Conservation (phyloP, 441 rosid species). For the Dalechampia spathulata region DNA sequence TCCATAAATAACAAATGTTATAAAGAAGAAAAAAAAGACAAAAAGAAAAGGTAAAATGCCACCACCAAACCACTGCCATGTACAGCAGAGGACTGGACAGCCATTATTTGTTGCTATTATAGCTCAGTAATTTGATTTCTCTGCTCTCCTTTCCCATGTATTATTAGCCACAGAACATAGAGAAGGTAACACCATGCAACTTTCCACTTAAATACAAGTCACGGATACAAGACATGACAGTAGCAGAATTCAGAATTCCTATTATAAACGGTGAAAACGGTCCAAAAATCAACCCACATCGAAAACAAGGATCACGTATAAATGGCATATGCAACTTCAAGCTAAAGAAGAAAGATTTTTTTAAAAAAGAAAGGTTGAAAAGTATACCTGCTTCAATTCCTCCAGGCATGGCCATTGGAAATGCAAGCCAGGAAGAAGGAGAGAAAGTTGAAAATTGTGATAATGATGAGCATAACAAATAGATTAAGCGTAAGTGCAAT, state of each 20-base stretch:
- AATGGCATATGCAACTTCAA: background rate
- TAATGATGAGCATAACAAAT: slow-evolving; percentile 17
- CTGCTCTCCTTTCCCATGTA: background rate
- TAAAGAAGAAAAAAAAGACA: background rate
- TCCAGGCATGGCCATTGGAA: slow-evolving; percentile 24
- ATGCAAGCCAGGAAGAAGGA: slow-evolving; percentile 12
- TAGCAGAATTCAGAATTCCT: background rate
- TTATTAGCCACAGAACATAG: background rate
- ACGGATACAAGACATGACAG: background rate
- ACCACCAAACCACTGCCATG: background rate
- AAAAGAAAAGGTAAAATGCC: background rate
- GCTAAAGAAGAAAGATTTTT: background rate
- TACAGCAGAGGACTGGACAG: background rate
- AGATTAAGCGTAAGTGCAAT: slow-evolving; percentile 24
- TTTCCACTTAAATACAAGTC: background rate
- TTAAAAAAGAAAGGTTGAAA: background rate
- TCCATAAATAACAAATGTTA: too few relatives aligned
- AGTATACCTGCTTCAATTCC: slow-evolving; percentile 21
- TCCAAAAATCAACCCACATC: background rate
- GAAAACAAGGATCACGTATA: background rate
- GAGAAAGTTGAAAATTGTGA: slow-evolving; percentile 12
- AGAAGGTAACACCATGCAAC: background rate
- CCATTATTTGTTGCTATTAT: background rate
- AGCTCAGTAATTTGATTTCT: background rate
- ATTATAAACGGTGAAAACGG: background rate